Conservation (phyloP, 106 monocot genomes). For the Hemerocallis citrina region DNA sequence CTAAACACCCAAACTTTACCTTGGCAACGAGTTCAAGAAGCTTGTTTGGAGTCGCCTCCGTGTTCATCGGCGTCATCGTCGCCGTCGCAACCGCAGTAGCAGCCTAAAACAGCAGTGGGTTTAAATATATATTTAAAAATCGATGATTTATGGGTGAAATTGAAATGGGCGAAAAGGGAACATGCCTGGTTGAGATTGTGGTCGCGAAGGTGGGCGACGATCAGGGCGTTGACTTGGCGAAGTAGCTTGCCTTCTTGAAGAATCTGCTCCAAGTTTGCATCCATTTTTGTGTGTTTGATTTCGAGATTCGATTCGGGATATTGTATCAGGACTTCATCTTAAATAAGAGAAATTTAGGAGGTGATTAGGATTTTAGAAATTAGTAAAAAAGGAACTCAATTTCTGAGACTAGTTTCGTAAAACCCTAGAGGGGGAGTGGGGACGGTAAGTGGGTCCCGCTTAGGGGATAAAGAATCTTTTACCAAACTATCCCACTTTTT, state of each 20-base stretch:
- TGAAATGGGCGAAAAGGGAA: neutral
- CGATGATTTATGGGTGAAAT: neutral
- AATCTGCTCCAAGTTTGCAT: conserved; percentile 36
- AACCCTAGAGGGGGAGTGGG: too few relatives aligned
- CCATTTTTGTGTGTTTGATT: conserved; percentile 23
- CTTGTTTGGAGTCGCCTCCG: conserved; percentile 37
- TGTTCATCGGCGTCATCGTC: conserved; percentile 61
- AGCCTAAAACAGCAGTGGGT: conserved; percentile 36
- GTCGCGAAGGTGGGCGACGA: conserved; percentile 75
- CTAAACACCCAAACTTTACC: conserved; percentile 25
- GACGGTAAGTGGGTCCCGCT: too few relatives aligned
- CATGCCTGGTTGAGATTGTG: conserved; percentile 57
- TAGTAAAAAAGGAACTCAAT: too few relatives aligned
- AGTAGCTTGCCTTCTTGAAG: conserved; percentile 74
- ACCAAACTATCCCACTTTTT: neutral
- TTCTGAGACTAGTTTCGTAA: too few relatives aligned
- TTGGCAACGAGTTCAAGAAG: conserved; percentile 85
- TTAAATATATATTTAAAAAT: neutral
- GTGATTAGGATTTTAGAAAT: neutral
- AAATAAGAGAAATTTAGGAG: neutral
- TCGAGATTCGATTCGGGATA: neutral
- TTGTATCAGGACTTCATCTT: neutral
- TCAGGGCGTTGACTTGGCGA: conserved; percentile 67
- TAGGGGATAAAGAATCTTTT: too few relatives aligned
- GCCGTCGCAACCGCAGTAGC: conserved; percentile 66